These are phyloP conservation scores for Inga oerstediana DNA, from an alignment of 306 rosid genomes.

Conservation along the genomic window DNA sequence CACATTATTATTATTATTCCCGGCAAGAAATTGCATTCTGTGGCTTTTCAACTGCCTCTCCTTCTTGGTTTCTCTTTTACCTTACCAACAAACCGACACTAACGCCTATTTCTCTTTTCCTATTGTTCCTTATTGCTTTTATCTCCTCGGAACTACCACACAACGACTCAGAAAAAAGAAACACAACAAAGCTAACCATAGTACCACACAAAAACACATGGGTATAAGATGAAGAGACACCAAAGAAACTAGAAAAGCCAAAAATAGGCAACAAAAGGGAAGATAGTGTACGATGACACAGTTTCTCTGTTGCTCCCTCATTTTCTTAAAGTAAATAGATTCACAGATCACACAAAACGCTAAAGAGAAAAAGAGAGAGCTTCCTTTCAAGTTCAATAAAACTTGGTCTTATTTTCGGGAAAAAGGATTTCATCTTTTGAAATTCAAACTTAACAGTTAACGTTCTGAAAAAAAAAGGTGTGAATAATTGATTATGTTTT, in stretches of 20 bases:
- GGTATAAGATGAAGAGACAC: neutral
- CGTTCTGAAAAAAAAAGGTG: too few relatives aligned
- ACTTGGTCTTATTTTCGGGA: neutral
- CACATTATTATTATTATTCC: conserved; percentile 33
- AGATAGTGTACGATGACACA: neutral
- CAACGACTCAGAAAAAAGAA: neutral
- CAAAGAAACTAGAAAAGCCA: conserved; percentile 23
- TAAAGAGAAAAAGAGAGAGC: neutral
- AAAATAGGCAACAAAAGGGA: conserved; percentile 5
- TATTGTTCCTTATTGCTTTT: conserved; percentile 26
- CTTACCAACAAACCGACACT: conserved; percentile 55
- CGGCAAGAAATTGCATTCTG: conserved; percentile 64
- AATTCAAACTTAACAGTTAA: neutral
- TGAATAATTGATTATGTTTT: too few relatives aligned
- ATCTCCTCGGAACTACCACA: conserved; percentile 65
- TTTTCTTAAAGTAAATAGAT: conserved; percentile 31
- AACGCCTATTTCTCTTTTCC: conserved; percentile 43
- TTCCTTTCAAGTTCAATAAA: neutral
- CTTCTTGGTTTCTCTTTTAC: conserved; percentile 63
- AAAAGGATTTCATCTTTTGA: neutral
- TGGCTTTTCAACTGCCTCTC: conserved; percentile 59
- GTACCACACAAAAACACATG: neutral
- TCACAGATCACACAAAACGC: neutral
- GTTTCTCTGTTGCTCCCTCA: conserved; percentile 13
- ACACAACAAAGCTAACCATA: neutral